phyloP scores from a whole-genome alignment of 331 rosid genomes.

The Spiraea crenata region DNA sequence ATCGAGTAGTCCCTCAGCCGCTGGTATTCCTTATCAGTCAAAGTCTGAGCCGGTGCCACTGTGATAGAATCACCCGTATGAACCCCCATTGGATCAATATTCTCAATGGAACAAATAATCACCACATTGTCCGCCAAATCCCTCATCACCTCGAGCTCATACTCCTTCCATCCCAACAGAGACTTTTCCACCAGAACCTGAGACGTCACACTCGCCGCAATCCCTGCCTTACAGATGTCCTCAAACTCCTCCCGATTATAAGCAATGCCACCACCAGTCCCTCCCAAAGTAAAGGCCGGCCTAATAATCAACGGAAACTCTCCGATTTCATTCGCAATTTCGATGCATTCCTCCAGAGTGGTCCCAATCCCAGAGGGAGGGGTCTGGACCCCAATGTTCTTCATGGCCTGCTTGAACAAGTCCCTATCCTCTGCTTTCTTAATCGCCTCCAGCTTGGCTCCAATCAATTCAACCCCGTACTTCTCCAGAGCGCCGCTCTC shows the following conservation, averaged over 20 bases:
- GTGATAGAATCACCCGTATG: constrained; percentile 98
- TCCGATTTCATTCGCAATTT: constrained; percentile 59
- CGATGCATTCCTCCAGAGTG: constrained; percentile 54
- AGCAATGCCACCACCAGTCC: constrained; percentile 96
- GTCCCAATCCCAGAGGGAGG: constrained; percentile 81
- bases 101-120: constrained; percentile 94
- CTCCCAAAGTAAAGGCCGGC: constrained; percentile 90
- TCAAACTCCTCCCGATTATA: constrained; percentile 80
- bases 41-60: constrained; percentile 94
- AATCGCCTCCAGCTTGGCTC: constrained; percentile 92
- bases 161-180: constrained; percentile 95
- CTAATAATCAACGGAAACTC: constrained; percentile 80
- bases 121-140: constrained; percentile 97
- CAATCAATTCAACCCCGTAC: constrained; percentile 76
- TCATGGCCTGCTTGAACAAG: constrained; percentile 84
- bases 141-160: constrained; percentile 98
- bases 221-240: constrained; percentile 79
- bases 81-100: constrained; percentile 97
- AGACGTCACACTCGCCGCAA: constrained; percentile 75
- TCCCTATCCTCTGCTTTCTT: constrained; percentile 93
- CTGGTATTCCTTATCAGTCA: constrained; percentile 96
- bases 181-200: constrained; percentile 95
- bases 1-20: constrained; percentile 83
- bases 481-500: constrained; percentile 72
- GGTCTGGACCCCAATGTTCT: constrained; percentile 76